Evolutionary conservation across 495 filamentous ascomycete genomes (phyloP).

Genomic region (Xylaria cubensis): DNA sequence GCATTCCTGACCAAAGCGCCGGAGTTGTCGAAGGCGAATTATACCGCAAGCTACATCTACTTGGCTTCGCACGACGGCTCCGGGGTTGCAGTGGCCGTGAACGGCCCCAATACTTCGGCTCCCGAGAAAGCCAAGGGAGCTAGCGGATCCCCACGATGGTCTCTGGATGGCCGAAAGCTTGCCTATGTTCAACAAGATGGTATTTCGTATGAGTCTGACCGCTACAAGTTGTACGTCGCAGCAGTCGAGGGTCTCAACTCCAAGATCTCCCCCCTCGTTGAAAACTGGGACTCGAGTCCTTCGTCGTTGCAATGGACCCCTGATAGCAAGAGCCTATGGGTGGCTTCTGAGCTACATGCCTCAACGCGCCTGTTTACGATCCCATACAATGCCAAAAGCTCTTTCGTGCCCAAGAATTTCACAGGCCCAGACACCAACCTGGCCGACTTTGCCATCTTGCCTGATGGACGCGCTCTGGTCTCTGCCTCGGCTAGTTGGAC

Average conservation of each 20-base stretch:
- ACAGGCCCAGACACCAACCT: slow-evolving; percentile 62
- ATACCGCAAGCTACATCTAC: slow-evolving; percentile 72
- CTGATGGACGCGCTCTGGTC: slow-evolving; percentile 43
- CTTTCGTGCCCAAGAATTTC: slow-evolving; percentile 52
- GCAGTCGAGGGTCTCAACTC: slow-evolving; percentile 51
- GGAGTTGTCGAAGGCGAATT: slow-evolving; percentile 66
- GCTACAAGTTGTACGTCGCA: slow-evolving; percentile 20
- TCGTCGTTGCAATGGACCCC: slow-evolving; percentile 58
- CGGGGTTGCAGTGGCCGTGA: slow-evolving; percentile 54
- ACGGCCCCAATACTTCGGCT: slow-evolving; percentile 20
- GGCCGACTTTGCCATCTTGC: slow-evolving; percentile 56
- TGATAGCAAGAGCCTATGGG: slow-evolving; percentile 60
- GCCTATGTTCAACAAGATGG: slow-evolving; percentile 70
- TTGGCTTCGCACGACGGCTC: slow-evolving; percentile 59
- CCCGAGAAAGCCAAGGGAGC: slow-evolving; percentile 56
- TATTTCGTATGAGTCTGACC: slow-evolving; percentile 69
- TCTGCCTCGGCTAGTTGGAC: slow-evolving; percentile 26
- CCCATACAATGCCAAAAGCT: slow-evolving; percentile 49
- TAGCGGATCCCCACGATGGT: slow-evolving; percentile 68
- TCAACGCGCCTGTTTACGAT: slow-evolving; percentile 66
- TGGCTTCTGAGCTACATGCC: slow-evolving; percentile 65
- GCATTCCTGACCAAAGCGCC: slow-evolving; percentile 79
- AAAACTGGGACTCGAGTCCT: slow-evolving; percentile 65
- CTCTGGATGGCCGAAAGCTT: slow-evolving; percentile 67
- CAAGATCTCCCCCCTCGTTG: slow-evolving; percentile 51